These are phyloP conservation scores for Talaromyces verruculosus DNA, from an alignment of 2,329 filamentous ascomycete genomes.

Conservation along the genomic window DNA sequence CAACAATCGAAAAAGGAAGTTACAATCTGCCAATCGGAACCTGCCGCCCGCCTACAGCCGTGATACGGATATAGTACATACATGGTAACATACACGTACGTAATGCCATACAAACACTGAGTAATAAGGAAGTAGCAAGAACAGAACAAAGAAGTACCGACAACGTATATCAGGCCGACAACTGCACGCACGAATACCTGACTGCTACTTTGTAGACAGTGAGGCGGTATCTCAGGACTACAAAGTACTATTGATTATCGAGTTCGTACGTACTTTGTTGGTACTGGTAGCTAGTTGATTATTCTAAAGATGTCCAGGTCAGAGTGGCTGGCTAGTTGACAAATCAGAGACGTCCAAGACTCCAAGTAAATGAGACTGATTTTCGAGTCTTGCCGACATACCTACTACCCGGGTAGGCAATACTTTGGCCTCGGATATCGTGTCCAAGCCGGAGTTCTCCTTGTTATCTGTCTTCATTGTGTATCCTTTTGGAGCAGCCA, in stretches of 20 bases:
- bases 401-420: background rate
- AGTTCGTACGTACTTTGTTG: background rate
- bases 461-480: background rate
- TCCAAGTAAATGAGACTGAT: background rate
- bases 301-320: background rate
- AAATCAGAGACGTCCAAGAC: background rate
- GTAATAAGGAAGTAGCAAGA: background rate
- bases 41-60: background rate
- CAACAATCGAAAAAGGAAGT: background rate
- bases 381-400: background rate
- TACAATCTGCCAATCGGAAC: slow-evolving; percentile 9
- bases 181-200: slow-evolving; percentile 11
- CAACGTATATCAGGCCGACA: background rate
- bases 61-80: background rate
- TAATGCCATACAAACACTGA: background rate
- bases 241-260: background rate
- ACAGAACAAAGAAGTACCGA: background rate
- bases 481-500: background rate
- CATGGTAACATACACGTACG: background rate
- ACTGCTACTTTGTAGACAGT: slow-evolving; percentile 10
- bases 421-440: background rate
- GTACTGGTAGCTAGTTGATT: background rate
- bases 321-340: background rate
- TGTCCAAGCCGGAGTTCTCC: background rate
- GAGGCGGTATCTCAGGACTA: background rate